Conservation (phyloP, 2,329 filamentous ascomycete species). For the Xylaria sp. region DNA sequence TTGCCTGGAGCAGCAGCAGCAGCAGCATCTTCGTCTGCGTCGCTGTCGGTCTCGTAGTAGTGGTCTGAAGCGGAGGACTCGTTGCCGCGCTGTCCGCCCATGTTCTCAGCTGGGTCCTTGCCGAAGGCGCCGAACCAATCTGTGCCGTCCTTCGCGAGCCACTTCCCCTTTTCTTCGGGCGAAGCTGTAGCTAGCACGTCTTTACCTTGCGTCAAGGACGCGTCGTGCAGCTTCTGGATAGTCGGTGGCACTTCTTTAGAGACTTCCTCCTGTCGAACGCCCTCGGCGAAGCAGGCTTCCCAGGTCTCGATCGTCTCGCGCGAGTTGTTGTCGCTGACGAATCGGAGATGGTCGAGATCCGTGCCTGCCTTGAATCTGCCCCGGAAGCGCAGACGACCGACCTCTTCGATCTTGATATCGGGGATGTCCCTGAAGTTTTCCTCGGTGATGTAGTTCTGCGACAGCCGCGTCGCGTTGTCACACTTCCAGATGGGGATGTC, state of each 20-base stretch:
- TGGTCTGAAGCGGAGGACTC: conserved; percentile 39
- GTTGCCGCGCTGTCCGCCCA: conserved; percentile 48
- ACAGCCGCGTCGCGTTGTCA: conserved; percentile 77
- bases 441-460: conserved; percentile 92
- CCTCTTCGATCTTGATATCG: conserved; percentile 79
- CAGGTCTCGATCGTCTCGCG: conserved; percentile 95
- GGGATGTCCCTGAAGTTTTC: conserved; percentile 76
- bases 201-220: conserved; percentile 80
- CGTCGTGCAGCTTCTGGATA: conserved; percentile 81
- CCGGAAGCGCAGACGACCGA: conserved; percentile 83
- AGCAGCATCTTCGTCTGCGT: conserved; percentile 45
- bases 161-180: conserved; percentile 78
- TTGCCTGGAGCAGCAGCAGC: conserved; percentile 13
- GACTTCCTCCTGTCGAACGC: conserved; percentile 79
- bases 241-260: conserved; percentile 77
- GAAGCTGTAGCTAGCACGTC: conserved; percentile 81
- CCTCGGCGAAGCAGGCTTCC: conserved; percentile 91
- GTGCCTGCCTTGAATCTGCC: conserved; percentile 90
- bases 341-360: conserved; percentile 84
- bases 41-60: conserved; percentile 51
- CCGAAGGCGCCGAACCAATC: conserved; percentile 92
- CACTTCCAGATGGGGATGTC: conserved; percentile 94
- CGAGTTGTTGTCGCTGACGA: conserved; percentile 86
- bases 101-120: conserved; percentile 70
- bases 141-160: conserved; percentile 81